phyloP scores from a whole-genome alignment of 1,139 yeast species.

The Nakaseomyces glabratus region DNA sequence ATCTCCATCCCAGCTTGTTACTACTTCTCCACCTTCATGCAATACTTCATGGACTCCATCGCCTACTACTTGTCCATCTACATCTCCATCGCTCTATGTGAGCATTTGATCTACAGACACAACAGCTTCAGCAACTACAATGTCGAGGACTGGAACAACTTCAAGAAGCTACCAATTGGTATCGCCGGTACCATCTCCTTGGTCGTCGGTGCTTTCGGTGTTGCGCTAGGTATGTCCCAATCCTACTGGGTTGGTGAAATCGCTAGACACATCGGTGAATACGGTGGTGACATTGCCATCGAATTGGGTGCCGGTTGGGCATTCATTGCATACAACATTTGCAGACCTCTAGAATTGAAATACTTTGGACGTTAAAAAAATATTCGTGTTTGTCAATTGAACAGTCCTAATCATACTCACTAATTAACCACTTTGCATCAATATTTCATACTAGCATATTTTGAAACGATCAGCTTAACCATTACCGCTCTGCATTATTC shows the following conservation, averaged over 20 bases:
- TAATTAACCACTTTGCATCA: no score
- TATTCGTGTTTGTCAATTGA: no score
- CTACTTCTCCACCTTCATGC: slow-evolving; percentile 62
- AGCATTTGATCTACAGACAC: slow-evolving; percentile 68
- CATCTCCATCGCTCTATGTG: slow-evolving; percentile 59
- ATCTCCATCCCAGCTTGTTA: slow-evolving; percentile 84
- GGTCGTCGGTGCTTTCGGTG: slow-evolving; percentile 79
- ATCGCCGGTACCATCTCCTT: slow-evolving; percentile 69
- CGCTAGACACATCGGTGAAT: slow-evolving; percentile 51
- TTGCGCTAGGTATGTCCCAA: slow-evolving; percentile 78
- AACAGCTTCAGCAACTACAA: slow-evolving; percentile 51
- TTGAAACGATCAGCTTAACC: no score
- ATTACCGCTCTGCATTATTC: no score
- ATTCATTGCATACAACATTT: slow-evolving; percentile 49
- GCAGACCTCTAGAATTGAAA: slow-evolving; percentile 64
- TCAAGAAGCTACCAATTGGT: slow-evolving; percentile 58
- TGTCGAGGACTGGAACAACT: slow-evolving; percentile 51
- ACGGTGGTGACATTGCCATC: slow-evolving; percentile 83
- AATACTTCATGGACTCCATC: slow-evolving; percentile 80
- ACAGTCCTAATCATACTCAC: no score
- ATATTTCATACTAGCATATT: no score
- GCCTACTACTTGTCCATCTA: slow-evolving; percentile 88
- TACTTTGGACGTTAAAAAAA: slow-evolving; percentile 39
- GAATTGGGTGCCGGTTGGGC: slow-evolving; percentile 69
- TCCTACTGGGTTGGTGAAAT: slow-evolving; percentile 71